Evolutionary conservation across 2,329 filamentous ascomycete genomes (phyloP).

Genomic region (Metarhizium sp.): DNA sequence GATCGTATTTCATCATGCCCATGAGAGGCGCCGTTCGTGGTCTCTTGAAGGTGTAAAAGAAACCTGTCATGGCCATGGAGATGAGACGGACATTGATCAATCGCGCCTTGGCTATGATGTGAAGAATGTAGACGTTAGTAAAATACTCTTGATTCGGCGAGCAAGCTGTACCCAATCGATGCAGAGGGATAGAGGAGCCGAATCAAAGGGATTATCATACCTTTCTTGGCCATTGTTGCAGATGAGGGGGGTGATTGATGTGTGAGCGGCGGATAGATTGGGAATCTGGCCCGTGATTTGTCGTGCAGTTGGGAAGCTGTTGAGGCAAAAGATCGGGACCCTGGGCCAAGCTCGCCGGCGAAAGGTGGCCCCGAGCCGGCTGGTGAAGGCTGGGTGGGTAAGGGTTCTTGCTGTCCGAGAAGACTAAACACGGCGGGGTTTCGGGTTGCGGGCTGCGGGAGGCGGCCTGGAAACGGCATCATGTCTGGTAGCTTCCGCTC

Average conservation of each 20-base stretch:
- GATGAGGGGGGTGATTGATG: not conserved
- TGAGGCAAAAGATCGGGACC: not conserved
- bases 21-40: slow-evolving; percentile 74
- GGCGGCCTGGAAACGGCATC: no score
- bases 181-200: not conserved
- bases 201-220: slow-evolving; percentile 2
- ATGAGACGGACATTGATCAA: slow-evolving; percentile 88
- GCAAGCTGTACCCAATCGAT: not conserved
- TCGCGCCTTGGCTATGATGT: slow-evolving; percentile 68
- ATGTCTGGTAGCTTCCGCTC: no score
- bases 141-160: not conserved
- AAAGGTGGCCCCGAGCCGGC: not conserved
- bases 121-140: slow-evolving; percentile 6
- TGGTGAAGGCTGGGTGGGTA: not conserved
- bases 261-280: not conserved
- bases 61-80: slow-evolving; percentile 98
- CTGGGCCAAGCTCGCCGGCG: not conserved
- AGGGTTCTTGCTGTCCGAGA: no score
- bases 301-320: not conserved
- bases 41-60: slow-evolving; percentile 84
- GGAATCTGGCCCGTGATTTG: slow-evolving; percentile 9
- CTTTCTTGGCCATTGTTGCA: slow-evolving; percentile 17
- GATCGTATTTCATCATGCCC: slow-evolving; percentile 98
- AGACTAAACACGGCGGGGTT: no score
- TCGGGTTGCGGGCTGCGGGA: no score